Conservation (phyloP, 441 rosid genomes). For the Dalechampia spathulata region DNA sequence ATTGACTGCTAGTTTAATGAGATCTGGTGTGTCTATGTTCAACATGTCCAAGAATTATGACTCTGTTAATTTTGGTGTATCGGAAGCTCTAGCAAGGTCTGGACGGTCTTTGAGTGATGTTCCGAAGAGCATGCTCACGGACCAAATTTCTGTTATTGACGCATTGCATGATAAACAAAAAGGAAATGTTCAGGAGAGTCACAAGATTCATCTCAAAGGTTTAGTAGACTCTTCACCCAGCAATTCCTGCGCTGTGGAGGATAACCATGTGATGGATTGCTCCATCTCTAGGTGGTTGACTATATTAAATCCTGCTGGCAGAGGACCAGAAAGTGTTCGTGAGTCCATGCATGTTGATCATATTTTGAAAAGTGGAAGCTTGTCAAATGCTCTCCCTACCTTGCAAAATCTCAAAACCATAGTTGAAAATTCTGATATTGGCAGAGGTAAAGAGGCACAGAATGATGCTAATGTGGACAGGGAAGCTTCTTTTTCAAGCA, state of each 20-base stretch:
- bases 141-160: conserved; percentile 14
- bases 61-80: conserved; percentile 24
- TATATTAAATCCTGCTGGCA: conserved; percentile 20
- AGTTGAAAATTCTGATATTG: conserved; percentile 16
- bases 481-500: conserved; percentile 30
- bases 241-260: conserved; percentile 14
- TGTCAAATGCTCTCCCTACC: conserved; percentile 10
- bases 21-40: conserved; percentile 25
- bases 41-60: conserved; percentile 18
- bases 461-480: conserved; percentile 17
- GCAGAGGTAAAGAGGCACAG: conserved; percentile 14
- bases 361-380: conserved; percentile 21
- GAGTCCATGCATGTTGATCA: conserved; percentile 24
- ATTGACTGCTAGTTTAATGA: conserved; percentile 38
- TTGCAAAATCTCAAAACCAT: conserved; percentile 20
- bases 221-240: conserved; percentile 19
- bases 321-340: conserved; percentile 23
- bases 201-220: conserved; percentile 23
- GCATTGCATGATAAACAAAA: conserved; percentile 23
- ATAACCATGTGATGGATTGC: conserved; percentile 19
- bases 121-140: conserved; percentile 10
- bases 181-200: conserved; percentile 16
- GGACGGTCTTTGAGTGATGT: conserved; percentile 18
- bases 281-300: conserved; percentile 21
- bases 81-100: conserved; percentile 23